Evolutionary conservation across 805 yeast genomes (phyloP).

Genomic region (Kodamaea jinghongensis): DNA sequence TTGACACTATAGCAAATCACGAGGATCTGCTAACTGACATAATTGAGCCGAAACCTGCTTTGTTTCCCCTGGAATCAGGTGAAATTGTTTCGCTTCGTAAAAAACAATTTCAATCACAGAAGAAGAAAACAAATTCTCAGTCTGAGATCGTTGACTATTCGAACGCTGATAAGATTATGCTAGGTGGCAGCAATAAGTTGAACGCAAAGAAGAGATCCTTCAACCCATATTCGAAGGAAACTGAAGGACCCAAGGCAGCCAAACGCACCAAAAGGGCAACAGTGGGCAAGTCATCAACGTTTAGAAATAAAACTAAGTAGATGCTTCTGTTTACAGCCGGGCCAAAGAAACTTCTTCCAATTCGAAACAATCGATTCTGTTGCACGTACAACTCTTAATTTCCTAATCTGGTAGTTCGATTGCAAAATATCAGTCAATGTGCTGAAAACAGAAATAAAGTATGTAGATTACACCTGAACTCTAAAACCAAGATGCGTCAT

Average conservation of each 20-base stretch:
- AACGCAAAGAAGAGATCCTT: conserved; percentile 45
- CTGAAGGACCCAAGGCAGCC: conserved; percentile 53
- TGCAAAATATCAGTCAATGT: too few species aligned
- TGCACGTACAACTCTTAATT: too few species aligned
- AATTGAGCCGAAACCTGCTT: conserved; percentile 1
- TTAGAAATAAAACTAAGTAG: conserved; percentile 17
- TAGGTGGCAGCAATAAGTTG: conserved; percentile 18
- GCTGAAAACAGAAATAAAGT: too few species aligned
- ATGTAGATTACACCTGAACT: too few species aligned
- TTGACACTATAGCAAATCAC: too few species aligned
- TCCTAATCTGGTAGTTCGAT: too few species aligned
- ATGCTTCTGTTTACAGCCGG: too few species aligned
- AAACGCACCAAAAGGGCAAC: conserved; percentile 41
- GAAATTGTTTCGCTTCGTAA: conserved; percentile 43
- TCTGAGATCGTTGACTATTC: conserved; percentile 39
- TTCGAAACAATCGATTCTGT: too few species aligned
- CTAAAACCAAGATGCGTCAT: too few species aligned
- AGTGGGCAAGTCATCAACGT: conserved; percentile 39
- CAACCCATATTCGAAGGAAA: conserved; percentile 55
- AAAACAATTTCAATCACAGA: conserved; percentile 13
- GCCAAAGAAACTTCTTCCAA: too few species aligned
- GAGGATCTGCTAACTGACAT: too few species aligned
- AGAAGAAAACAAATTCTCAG: conserved; percentile 10
- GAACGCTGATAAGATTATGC: conserved; percentile 42
- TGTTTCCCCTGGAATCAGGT: conserved; percentile 18